Conservation (phyloP, 768 basidiomycete genomes). For the Gautieria morchelliformis region DNA sequence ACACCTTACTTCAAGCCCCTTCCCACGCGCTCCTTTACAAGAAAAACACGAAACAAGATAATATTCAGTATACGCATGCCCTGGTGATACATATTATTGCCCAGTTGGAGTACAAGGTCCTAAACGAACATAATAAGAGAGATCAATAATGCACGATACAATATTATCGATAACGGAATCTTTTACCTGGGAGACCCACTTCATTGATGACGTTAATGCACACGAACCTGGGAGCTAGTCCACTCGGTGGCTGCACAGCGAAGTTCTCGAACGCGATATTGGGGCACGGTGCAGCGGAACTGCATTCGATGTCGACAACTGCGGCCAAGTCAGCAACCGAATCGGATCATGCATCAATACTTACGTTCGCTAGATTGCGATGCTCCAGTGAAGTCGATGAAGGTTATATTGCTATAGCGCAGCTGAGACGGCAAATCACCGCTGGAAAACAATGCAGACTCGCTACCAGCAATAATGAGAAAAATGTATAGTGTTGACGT, state of each 20-base stretch:
- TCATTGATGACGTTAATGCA: conserved; percentile 38
- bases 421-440: conserved; percentile 39
- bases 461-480: too few species aligned
- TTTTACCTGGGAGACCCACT: conserved; percentile 18
- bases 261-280: conserved; percentile 34
- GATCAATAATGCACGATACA: too few species aligned
- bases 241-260: conserved; percentile 28
- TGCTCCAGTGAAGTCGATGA: conserved; percentile 39
- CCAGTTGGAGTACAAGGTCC: too few species aligned
- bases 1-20: too few species aligned
- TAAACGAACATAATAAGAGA: too few species aligned
- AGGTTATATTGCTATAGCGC: conserved; percentile 37
- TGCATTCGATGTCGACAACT: conserved; percentile 46
- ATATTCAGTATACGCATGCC: too few species aligned
- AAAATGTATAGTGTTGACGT: conserved; percentile 9
- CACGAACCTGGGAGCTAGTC: conserved; percentile 28
- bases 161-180: too few species aligned
- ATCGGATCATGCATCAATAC: conserved; percentile 6
- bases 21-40: too few species aligned
- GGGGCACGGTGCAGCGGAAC: conserved; percentile 36
- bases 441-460: conserved; percentile 16
- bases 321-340: neutral
- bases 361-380: conserved; percentile 30
- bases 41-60: too few species aligned
- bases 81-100: too few species aligned